Evolutionary conservation across 2,329 filamentous ascomycete species (phyloP).

Genomic region (Fusarium sp.): DNA sequence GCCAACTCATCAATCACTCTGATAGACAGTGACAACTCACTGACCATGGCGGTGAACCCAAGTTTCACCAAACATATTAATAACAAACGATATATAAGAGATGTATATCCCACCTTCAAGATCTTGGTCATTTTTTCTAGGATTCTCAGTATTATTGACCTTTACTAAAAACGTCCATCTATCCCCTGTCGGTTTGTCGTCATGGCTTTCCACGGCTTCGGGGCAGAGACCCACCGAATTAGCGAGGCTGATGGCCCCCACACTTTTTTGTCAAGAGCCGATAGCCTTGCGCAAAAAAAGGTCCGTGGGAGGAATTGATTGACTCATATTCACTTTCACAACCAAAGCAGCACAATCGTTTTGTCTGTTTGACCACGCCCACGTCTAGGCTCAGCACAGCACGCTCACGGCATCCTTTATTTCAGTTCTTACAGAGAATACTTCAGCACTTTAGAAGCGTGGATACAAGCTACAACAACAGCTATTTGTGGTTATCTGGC

Average conservation of each 20-base stretch:
- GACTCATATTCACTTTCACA: conserved; percentile 45
- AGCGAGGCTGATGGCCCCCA: conserved; percentile 46
- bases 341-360: conserved; percentile 24
- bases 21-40: conserved; percentile 36
- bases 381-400: conserved; percentile 7
- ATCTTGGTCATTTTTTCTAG: background rate
- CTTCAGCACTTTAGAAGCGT: background rate
- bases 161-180: background rate
- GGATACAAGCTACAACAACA: background rate
- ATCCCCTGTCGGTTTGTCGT: conserved; percentile 33
- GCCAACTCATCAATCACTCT: conserved; percentile 33
- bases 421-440: background rate
- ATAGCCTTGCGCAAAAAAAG: conserved; percentile 51
- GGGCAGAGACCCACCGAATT: conserved; percentile 24
- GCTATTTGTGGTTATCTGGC: conserved; percentile 9
- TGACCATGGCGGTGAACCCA: conserved; percentile 30
- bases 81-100: background rate
- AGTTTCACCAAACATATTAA: background rate
- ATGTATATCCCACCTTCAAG: conserved; percentile 5
- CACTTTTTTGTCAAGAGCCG: conserved; percentile 19
- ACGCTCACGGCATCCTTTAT: conserved; percentile 3
- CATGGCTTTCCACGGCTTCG: conserved; percentile 24
- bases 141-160: background rate
- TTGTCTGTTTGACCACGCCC: conserved; percentile 28
- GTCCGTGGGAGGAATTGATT: conserved; percentile 42